Evolutionary conservation across 73 alveolate genomes (phyloP), one percentile per base, ranked within the genome.

Genomic region (Paramecium primaurelia): DNA sequence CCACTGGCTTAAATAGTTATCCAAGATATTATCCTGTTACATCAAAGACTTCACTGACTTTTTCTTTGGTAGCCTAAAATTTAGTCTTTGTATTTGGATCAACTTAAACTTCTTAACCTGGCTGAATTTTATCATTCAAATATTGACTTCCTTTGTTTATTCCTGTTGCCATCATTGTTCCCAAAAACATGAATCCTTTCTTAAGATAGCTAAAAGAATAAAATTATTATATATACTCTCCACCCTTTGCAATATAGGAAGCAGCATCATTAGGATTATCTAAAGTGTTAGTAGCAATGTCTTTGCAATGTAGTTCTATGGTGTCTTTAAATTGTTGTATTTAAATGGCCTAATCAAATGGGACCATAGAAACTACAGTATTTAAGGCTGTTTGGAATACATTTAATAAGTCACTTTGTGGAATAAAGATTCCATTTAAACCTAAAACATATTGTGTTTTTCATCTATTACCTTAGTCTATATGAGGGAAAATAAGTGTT

Each of bases 401-500:
- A 26, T 34, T 26, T 54, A 80, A 32, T 25, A 26, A 28, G 8
- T 73, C 47, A 26, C 91, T 49, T 45, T 80, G 73, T 26, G 91
- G 91, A 80, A 80, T 80, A 42, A 80, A 80, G 20, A 80, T 80
- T 80, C 91, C 91, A 80, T 80, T 80, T 49, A 80, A 80, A 45
- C 91, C 91, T 80, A 45, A 64, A 32, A 32, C 47, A 22, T 80
- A 80, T n/a, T 54, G 11, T 54, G 4, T 1, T 54, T 54, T 40
- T 18, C 5, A 6, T 16, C 10, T 14, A 20, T 26, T 80, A 80
- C 91, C 91, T 45, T 42, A 25, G 45, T 80, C 91, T 44, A 80
- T 49, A 26, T 80, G 91, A 25, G 91, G 91, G 30, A 80, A 80
- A 44, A 80, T 42, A 2, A 80, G 75, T 3, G 91, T 45, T 32